These are phyloP conservation scores for Phaeosphaeriaceae sp. DNA, from an alignment of 2,329 filamentous ascomycete species.

Conservation along the genomic window DNA sequence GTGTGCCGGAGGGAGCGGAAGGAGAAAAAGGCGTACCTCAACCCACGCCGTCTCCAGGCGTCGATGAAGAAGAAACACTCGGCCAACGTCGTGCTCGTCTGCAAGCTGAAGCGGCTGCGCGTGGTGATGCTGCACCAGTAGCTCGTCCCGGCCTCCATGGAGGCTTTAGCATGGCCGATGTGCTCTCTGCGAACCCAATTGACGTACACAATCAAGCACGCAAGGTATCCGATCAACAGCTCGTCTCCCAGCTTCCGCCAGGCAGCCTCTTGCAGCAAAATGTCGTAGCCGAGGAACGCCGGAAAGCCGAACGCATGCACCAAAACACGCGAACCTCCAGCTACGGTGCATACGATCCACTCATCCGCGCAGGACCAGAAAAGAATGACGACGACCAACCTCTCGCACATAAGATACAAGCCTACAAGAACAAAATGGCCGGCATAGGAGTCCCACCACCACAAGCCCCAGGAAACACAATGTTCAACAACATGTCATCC, in stretches of 20 bases:
- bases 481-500: constrained; percentile 22
- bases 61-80: constrained; percentile 74
- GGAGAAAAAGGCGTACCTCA: constrained; percentile 36
- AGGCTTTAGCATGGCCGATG: constrained; percentile 65
- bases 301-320: constrained; percentile 44
- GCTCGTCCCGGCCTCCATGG: constrained; percentile 47
- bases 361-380: constrained; percentile 29
- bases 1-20: constrained; percentile 27
- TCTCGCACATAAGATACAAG: constrained; percentile 43
- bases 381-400: constrained; percentile 38
- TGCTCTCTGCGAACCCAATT: constrained; percentile 63
- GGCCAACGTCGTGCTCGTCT: constrained; percentile 77
- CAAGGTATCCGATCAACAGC: constrained; percentile 45
- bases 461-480: constrained; percentile 12
- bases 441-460: constrained; percentile 13
- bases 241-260: constrained; percentile 42
- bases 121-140: constrained; percentile 36
- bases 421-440: constrained; percentile 44
- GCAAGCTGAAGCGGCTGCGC: constrained; percentile 70
- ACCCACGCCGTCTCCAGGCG: constrained; percentile 24
- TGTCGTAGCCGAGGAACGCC: constrained; percentile 45
- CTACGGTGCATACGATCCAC: constrained; percentile 36
- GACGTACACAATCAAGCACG: constrained; percentile 41
- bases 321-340: constrained; percentile 41
- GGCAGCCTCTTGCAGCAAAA: constrained; percentile 52